Evolutionary conservation across 768 basidiomycete species (phyloP), one percentile per base, ranked within the genome.

Genomic region (Pisolithus microcarpus): DNA sequence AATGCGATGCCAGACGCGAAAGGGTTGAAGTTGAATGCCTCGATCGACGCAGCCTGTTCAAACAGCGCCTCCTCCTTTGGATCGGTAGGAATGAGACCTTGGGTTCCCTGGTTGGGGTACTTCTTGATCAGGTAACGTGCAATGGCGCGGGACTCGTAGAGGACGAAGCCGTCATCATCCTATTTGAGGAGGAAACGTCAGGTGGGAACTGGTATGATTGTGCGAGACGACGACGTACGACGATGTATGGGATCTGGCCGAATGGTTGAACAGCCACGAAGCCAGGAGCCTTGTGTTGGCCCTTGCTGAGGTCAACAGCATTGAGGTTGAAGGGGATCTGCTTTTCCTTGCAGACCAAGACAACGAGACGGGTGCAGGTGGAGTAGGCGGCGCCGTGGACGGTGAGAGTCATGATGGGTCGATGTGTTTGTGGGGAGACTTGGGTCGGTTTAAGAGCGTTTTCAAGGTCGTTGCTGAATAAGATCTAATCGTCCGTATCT

Each of bases 101-200:
- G 51, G 5, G 75, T 70, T 19, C 80, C 81, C 52, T 81, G 74
- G 45, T 67, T 52, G 7, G 74, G 60, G 56, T 80, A 79, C 62
- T 84, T 84, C 37, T 64, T 62, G 34, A 71, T 76, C 57, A 85
- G 58, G 61, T 86, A 87, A 13, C 79, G 75, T 36, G 60, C 63
- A 53, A 86, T 84, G 1, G 82, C 82, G 13, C 82, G 78, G 38
- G 75, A 75, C 58, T 84, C 82, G 62, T 74, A 85, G 24, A 88
- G 56, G 50, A 76, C 68, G 64, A 84, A 78, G 5, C 81, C 84
- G 38, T 81, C 81, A 23, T 85, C 82, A 46, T 81, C 71, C 75
- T 78, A 28, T 21, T n/a, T 8, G 1, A 30, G 13, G 13, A 26
- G 4, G 26, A 6, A 18, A 26, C 15, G 24, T 4, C 9, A 8